Conservation (phyloP, 805 yeast species). For the Yamadazyma sp. region DNA sequence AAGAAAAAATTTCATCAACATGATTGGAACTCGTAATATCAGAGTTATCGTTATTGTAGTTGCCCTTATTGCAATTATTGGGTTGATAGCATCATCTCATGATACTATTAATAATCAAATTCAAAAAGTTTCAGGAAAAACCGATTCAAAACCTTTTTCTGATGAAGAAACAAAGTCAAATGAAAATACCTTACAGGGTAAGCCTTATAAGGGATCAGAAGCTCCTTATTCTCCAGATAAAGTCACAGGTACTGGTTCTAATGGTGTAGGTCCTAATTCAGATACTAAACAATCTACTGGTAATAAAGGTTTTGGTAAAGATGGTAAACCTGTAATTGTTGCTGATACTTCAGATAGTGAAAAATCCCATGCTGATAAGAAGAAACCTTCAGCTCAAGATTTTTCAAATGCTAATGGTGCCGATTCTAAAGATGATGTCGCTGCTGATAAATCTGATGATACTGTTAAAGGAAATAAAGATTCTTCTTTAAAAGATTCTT, state of each 20-base stretch:
- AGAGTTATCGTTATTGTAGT: constrained; percentile 52
- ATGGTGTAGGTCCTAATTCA: constrained; percentile 3
- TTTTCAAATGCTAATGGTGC: no score
- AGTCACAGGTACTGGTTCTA: constrained; percentile 3
- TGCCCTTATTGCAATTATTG: constrained; percentile 47
- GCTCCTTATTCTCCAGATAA: constrained; percentile 30
- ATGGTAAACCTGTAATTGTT: constrained; percentile 16
- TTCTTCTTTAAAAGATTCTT: not conserved
- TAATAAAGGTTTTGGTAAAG: constrained; percentile 11
- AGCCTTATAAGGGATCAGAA: constrained; percentile 31
- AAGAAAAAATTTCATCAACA: constrained; percentile 8
- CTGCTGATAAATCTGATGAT: not conserved
- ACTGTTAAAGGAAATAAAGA: not conserved
- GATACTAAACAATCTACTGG: constrained; percentile 7
- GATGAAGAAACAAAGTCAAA: constrained; percentile 16
- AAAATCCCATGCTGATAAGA: constrained; percentile 13
- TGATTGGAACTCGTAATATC: constrained; percentile 46
- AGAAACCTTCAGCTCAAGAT: constrained; percentile 6
- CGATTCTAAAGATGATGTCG: not conserved
- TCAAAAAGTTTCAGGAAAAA: constrained; percentile 26
- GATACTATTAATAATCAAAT: constrained; percentile 29
- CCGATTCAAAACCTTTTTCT: constrained; percentile 20
- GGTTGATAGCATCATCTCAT: constrained; percentile 48
- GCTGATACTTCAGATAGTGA: constrained; percentile 25
- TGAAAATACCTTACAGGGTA: constrained; percentile 29